Evolutionary conservation across 2,329 filamentous ascomycete genomes (phyloP).

Genomic region (Claviceps lovelessii): DNA sequence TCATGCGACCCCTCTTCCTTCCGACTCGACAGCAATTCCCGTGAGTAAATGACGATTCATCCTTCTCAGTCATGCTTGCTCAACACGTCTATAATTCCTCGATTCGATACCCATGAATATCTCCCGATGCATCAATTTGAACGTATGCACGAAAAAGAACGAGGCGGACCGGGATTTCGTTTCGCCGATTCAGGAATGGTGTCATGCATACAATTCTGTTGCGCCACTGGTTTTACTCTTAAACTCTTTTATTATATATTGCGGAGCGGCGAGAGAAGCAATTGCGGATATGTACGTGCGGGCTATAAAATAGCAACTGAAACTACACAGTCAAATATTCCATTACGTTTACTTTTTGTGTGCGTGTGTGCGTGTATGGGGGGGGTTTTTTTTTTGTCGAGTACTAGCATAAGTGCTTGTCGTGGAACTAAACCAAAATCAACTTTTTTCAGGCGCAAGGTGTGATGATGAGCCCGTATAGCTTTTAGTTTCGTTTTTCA

Average conservation of each 20-base stretch:
- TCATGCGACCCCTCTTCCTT: background rate
- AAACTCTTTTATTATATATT: constrained; percentile 3
- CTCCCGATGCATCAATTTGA: background rate
- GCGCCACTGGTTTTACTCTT: constrained; percentile 1
- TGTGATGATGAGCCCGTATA: background rate
- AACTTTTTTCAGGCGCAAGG: background rate
- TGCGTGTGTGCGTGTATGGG: background rate
- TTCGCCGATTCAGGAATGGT: background rate
- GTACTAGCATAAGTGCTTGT: background rate
- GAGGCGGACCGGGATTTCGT: background rate
- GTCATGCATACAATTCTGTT: background rate
- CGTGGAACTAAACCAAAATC: background rate
- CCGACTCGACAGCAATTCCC: background rate
- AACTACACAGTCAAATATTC: background rate
- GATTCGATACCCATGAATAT: background rate
- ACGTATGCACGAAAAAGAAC: background rate
- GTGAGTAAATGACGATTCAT: background rate
- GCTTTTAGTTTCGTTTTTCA: background rate
- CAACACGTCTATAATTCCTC: background rate
- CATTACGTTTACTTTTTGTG: background rate
- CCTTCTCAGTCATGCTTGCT: background rate
- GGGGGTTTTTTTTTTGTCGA: background rate
- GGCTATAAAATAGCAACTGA: constrained; percentile 4
- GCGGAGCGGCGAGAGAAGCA: background rate
- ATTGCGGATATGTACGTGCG: constrained; percentile 3